A percentile compares a stretch with the other conserved stretches of the same genome.
Evolutionary conservation across 2,329 filamentous ascomycete genomes (phyloP).

Genomic region (Lasiodiplodia hormozganensis): DNA sequence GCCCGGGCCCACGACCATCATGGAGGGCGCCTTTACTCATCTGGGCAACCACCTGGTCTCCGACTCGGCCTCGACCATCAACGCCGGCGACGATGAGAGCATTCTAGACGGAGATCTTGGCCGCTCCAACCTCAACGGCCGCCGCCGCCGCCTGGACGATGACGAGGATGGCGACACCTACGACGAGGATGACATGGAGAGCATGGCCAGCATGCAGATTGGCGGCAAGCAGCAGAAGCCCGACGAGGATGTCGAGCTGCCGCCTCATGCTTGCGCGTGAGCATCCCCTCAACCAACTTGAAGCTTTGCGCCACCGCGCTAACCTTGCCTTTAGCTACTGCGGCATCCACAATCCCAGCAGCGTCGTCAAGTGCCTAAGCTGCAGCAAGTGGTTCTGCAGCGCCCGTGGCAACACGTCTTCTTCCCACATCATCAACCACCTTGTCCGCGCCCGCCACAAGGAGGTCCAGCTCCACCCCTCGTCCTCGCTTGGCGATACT

Average conservation of each 20-base stretch:
- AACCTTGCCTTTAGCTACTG: constrained; percentile 71
- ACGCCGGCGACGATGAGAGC: constrained; percentile 87
- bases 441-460: constrained; percentile 97
- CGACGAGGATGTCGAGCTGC: constrained; percentile 85
- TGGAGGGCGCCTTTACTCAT: constrained; percentile 90
- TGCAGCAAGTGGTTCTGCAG: constrained; percentile 99
- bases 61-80: constrained; percentile 85
- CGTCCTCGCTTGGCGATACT: constrained; percentile 91
- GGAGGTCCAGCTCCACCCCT: constrained; percentile 95
- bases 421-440: constrained; percentile 98
- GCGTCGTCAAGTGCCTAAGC: constrained; percentile 92
- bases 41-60: constrained; percentile 86
- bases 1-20: constrained; percentile 45
- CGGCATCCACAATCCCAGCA: constrained; percentile 93
- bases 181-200: constrained; percentile 76
- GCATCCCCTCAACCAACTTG: constrained; percentile 29
- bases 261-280: constrained; percentile 93
- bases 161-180: constrained; percentile 86
- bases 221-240: constrained; percentile 65
- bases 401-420: constrained; percentile 93
- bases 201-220: constrained; percentile 79
- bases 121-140: constrained; percentile 65
- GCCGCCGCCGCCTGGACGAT: constrained; percentile 73
- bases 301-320: constrained; percentile 26
- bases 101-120: constrained; percentile 71